Evolutionary conservation across 2,329 filamentous ascomycete species (phyloP).

Genomic region (Thielaviopsis musarum): DNA sequence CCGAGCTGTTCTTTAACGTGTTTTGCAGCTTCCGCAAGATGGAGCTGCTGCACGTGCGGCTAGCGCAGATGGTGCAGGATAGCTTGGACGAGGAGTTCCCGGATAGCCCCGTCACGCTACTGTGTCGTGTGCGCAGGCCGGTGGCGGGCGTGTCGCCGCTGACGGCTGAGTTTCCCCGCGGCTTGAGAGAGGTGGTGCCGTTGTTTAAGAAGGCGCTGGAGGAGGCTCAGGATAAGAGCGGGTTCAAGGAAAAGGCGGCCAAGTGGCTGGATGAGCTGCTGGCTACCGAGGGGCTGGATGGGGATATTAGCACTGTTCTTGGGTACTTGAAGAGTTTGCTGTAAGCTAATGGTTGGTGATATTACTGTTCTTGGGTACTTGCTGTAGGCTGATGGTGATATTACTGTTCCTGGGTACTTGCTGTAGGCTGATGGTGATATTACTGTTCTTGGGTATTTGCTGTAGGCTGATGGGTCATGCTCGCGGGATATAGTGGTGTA

Average conservation of each 20-base stretch:
- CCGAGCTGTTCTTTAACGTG: constrained; percentile 64
- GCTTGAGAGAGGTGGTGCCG: constrained; percentile 47
- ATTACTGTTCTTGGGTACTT: no score
- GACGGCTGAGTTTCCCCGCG: constrained; percentile 56
- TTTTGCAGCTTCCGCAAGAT: constrained; percentile 53
- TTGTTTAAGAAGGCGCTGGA: constrained; percentile 37
- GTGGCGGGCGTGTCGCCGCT: constrained; percentile 46
- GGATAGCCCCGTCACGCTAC: constrained; percentile 43
- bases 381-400: constrained; percentile 18
- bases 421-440: constrained; percentile 38
- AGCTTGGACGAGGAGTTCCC: constrained; percentile 44
- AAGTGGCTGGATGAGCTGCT: constrained; percentile 40
- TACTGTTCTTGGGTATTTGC: constrained; percentile 33
- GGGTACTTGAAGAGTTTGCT: constrained; percentile 29
- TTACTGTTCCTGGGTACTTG: constrained; percentile 39
- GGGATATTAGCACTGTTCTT: constrained; percentile 37
- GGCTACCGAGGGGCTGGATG: constrained; percentile 32
- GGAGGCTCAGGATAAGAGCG: constrained; percentile 27
- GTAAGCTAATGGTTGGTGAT: background rate
- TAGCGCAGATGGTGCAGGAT: constrained; percentile 59
- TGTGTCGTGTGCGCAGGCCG: constrained; percentile 55
- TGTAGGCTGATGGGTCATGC: background rate
- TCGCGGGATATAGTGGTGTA: background rate
- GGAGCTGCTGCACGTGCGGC: constrained; percentile 30
- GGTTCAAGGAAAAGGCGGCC: constrained; percentile 30